Base-by-base conservation (phyloP, 169 alveolate species). In the Babesia ovata region DNA sequence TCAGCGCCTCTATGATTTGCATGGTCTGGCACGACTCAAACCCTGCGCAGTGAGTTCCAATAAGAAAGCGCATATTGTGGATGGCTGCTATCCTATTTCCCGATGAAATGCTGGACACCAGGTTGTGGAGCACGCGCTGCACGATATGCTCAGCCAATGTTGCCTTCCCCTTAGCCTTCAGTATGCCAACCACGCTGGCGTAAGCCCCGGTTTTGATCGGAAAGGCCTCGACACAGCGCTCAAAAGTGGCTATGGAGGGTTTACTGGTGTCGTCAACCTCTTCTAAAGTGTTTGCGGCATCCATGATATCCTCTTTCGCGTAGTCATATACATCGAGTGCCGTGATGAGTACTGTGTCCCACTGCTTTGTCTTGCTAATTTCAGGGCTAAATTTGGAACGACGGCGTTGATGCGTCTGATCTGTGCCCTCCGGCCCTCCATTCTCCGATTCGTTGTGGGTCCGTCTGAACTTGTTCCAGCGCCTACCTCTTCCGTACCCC, bases 141-240 rank as follows among this genome's bases (percentile, higher is more conserved):
- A 33, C 65, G 29, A 82, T 59, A 12, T 36, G 62, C 44, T 82
- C 85, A 8, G 71, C 70, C 22, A 82, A 59, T 33, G 19, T 46
- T 0, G 63, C 46, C 60, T 22, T 65, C 21, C 53, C 65, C 13
- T 73, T 71, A 6, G 74, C 73, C 44, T 49, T 63, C 29, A 82
- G 63, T 3, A 82, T 16, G 28, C 86, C 89, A 10, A 73, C 57
- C 36, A 82, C 71, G 48, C 86, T 82, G 16, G 85, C 89, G 52
- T 82, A 82, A 13, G 87, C 87, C 28, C 63, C 89, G 11, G 89
- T 82, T 67, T 82, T 82, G 24, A 82, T 45, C 21, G 89, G 84
- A 62, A 82, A 82, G 14, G 79, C 66, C 50, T 74, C 84, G 1
- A 82, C 85, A 48, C 74, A 61, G 26, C 49, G 49, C 44, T 62